Percentiles rank a stretch among this genome's conserved stretches.
These are phyloP conservation scores for Malus sylvestris DNA, from an alignment of 306 rosid genomes.

Conservation along the genomic window DNA sequence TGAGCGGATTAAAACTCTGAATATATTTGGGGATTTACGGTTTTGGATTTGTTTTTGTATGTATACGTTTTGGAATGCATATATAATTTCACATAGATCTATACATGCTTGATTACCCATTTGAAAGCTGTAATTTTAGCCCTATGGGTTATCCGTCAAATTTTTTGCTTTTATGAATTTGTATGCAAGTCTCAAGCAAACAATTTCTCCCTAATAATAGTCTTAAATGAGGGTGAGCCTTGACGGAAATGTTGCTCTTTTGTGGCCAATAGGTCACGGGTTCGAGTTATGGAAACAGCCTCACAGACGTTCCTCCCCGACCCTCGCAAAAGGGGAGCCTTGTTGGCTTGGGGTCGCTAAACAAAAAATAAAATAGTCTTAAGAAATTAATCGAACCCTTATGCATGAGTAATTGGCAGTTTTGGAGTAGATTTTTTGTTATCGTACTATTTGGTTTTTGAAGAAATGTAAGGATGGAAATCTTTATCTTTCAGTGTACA, in stretches of 20 bases:
- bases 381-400: not conserved
- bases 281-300: no score
- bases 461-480: not conserved
- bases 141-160: not conserved
- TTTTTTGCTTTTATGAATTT: not conserved
- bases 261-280: no score
- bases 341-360: no score
- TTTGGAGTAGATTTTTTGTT: not conserved
- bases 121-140: not conserved
- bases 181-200: no score
- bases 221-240: no score
- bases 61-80: not conserved
- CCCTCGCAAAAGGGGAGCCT: no score
- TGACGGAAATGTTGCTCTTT: no score
- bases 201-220: not conserved
- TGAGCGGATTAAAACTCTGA: not conserved
- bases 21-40: not conserved
- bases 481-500: not conserved
- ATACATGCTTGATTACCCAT: not conserved
- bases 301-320: no score
- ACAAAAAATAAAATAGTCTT: not conserved
- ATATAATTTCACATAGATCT: not conserved
- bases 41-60: not conserved
- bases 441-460: not conserved
- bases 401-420: not conserved